A percentile compares a stretch with the other conserved stretches of the same genome.
These are phyloP conservation scores for Dendrobium chrysotoxum DNA, from an alignment of 106 monocot genomes.

Conservation along the genomic window DNA sequence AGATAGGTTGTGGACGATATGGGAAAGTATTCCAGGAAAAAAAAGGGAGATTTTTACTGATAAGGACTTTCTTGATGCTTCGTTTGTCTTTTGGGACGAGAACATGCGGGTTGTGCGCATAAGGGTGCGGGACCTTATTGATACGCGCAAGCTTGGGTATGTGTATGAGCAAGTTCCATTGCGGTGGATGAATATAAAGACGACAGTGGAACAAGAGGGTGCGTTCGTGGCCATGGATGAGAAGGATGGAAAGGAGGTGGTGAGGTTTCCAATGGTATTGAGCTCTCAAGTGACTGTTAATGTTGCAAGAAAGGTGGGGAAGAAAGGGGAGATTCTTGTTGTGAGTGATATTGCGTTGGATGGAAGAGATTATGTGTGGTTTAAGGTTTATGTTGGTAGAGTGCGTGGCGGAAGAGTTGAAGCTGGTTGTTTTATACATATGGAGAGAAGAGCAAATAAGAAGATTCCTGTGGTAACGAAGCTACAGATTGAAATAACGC, in stretches of 20 bases:
- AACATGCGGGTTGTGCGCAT: slow-evolving; percentile 20
- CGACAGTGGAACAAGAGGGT: background rate
- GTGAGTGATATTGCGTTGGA: slow-evolving; percentile 21
- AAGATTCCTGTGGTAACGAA: background rate
- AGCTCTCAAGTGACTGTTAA: background rate
- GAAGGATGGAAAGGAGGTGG: background rate
- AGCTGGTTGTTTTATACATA: slow-evolving; percentile 55
- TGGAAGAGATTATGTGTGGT: slow-evolving; percentile 16
- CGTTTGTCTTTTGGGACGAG: slow-evolving; percentile 38
- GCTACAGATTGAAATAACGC: slow-evolving; percentile 29
- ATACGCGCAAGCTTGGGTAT: background rate
- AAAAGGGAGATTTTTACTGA: slow-evolving; percentile 3
- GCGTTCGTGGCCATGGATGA: background rate
- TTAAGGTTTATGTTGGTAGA: slow-evolving; percentile 43
- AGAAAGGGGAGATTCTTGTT: slow-evolving; percentile 20
- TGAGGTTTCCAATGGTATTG: background rate
- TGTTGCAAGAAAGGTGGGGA: background rate
- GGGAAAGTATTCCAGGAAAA: background rate
- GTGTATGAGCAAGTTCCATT: slow-evolving; percentile 3
- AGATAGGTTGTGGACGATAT: slow-evolving; percentile 14
- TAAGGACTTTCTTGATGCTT: slow-evolving; percentile 12
- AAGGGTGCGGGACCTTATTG: slow-evolving; percentile 4
- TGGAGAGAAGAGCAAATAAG: background rate
- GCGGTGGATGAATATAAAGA: slow-evolving; percentile 6
- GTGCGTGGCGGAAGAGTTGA: slow-evolving; percentile 9